phyloP scores from a whole-genome alignment of 2,329 filamentous ascomycete species.

The Chrysoporthe deuterocubensis region DNA sequence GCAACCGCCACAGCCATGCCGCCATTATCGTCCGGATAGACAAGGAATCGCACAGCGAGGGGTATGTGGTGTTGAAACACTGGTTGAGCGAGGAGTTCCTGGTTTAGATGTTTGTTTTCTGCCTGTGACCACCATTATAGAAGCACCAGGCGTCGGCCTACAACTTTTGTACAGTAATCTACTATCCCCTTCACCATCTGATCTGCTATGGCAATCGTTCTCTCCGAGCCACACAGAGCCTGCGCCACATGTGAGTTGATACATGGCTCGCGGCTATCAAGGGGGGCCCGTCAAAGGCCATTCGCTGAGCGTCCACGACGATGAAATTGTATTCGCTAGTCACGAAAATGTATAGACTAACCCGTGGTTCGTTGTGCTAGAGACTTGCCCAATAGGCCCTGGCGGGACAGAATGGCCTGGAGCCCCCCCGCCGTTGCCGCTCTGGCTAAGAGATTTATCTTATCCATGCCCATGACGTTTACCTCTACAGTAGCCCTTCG shows the following conservation, averaged over 20 bases:
- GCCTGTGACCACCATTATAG: background rate
- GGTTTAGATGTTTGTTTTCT: conserved; percentile 44
- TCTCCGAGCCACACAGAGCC: background rate
- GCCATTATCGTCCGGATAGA: conserved; percentile 83
- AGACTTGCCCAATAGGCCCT: no score
- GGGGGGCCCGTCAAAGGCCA: no score
- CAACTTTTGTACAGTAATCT: background rate
- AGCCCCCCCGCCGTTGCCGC: background rate
- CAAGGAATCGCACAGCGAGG: conserved; percentile 72
- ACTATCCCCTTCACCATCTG: background rate
- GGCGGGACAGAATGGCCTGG: no score
- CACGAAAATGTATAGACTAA: no score
- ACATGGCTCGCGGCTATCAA: background rate
- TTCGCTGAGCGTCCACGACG: no score
- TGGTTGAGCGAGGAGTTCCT: conserved; percentile 80
- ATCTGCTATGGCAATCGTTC: background rate
- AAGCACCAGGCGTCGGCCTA: background rate
- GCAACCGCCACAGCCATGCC: conserved; percentile 80
- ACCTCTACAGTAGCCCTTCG: background rate
- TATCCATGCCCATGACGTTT: background rate
- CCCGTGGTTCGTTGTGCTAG: no score
- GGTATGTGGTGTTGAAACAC: conserved; percentile 76
- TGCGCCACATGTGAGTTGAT: background rate
- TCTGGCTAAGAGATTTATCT: background rate
- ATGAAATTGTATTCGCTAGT: no score